phyloP scores from a whole-genome alignment of 805 yeast genomes.

The Kodamaea jinghongensis region DNA sequence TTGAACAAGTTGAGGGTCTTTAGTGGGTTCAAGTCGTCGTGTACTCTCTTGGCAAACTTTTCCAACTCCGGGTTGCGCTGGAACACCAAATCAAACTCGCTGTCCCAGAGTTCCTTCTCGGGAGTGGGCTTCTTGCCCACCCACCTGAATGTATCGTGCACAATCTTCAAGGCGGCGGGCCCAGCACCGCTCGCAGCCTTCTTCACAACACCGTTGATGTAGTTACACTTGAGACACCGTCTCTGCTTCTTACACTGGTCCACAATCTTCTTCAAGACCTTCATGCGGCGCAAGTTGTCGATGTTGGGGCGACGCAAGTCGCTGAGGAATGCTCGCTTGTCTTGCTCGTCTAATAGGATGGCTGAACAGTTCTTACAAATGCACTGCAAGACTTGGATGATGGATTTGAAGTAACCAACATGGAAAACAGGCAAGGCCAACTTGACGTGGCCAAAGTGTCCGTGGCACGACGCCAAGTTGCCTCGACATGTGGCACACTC shows the following conservation, averaged over 20 bases:
- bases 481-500: constrained; percentile 94
- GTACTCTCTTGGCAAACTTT: constrained; percentile 77
- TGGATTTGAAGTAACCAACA: constrained; percentile 93
- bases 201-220: constrained; percentile 94
- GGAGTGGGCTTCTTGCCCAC: constrained; percentile 84
- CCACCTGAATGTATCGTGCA: constrained; percentile 96
- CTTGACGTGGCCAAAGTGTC: constrained; percentile 95
- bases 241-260: constrained; percentile 97
- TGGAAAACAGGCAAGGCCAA: constrained; percentile 96
- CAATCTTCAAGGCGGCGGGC: constrained; percentile 89
- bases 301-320: constrained; percentile 85
- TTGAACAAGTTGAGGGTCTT: constrained; percentile 85
- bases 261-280: constrained; percentile 70
- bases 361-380: constrained; percentile 89
- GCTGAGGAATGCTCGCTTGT: constrained; percentile 63
- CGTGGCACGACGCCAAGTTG: constrained; percentile 89
- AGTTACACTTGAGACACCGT: constrained; percentile 82
- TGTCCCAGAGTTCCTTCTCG: constrained; percentile 85
- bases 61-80: constrained; percentile 83
- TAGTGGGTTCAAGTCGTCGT: constrained; percentile 92
- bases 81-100: constrained; percentile 75
- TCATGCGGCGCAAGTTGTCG: constrained; percentile 92
- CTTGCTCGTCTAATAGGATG: constrained; percentile 67
- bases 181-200: constrained; percentile 91
- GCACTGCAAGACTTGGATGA: constrained; percentile 82